Percentiles rank a stretch among this genome's conserved stretches.
These are phyloP conservation scores for Dicorynia guianensis DNA, from an alignment of 306 rosid species.

Conservation along the genomic window DNA sequence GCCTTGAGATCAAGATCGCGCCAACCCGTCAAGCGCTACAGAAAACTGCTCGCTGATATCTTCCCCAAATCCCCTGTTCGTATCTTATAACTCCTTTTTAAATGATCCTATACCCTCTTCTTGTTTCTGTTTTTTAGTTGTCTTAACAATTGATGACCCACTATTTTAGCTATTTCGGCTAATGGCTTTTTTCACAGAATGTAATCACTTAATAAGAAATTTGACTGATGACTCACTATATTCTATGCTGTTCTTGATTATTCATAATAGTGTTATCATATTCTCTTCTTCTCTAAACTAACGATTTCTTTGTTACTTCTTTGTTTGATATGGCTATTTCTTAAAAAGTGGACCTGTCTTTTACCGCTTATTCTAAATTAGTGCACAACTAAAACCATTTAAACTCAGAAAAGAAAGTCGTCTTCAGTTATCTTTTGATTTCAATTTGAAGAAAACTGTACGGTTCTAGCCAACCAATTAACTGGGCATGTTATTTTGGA, in stretches of 20 bases:
- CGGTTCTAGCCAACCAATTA: neutral
- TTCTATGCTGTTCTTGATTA: neutral
- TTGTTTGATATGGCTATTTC: conserved; percentile 18
- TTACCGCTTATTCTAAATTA: neutral
- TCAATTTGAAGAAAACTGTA: neutral
- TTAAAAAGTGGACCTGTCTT: neutral
- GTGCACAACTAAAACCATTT: neutral
- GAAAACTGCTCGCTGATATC: conserved; percentile 86
- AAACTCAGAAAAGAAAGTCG: neutral
- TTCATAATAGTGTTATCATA: neutral
- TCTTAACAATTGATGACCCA: neutral
- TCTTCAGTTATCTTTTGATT: conserved; percentile 13
- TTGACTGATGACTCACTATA: neutral
- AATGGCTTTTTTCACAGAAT: conserved; percentile 8
- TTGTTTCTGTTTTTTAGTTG: neutral
- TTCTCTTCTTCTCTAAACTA: conserved; percentile 8
- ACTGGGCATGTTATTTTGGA: conserved; percentile 26
- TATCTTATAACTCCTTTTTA: neutral
- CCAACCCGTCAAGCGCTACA: conserved; percentile 95
- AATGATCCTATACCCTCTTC: neutral
- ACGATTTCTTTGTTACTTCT: conserved; percentile 2
- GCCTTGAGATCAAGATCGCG: conserved; percentile 95
- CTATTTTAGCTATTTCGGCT: conserved; percentile 25
- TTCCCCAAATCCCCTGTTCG: conserved; percentile 89
- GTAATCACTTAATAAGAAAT: neutral